A percentile compares a stretch with the other conserved stretches of the same genome.
Evolutionary conservation across 2,329 filamentous ascomycete species (phyloP).

Genomic region (Aspergillus pseudoterreus): DNA sequence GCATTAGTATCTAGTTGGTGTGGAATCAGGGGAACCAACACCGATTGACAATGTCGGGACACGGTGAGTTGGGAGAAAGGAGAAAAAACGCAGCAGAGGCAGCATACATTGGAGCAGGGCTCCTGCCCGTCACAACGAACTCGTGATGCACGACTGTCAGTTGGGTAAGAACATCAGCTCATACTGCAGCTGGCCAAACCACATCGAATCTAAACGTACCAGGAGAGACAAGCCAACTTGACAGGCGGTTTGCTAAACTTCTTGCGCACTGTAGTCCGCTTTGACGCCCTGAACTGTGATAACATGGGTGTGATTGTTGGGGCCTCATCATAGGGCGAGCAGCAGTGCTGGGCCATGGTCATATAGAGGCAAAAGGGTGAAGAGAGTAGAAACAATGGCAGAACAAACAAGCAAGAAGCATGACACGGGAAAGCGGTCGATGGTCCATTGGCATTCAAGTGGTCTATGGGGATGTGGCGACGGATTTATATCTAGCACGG

Average conservation of each 20-base stretch:
- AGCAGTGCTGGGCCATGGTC: neutral
- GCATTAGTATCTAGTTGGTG: neutral
- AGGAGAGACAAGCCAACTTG: slow-evolving; percentile 43
- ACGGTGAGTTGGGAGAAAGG: neutral
- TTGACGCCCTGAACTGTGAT: slow-evolving; percentile 20
- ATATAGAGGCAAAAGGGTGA: neutral
- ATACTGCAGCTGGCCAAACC: too few relatives aligned
- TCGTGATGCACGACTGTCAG: slow-evolving; percentile 37
- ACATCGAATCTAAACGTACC: slow-evolving; percentile 20
- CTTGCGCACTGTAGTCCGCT: slow-evolving; percentile 34
- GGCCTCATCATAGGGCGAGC: slow-evolving; percentile 7
- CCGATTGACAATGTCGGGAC: neutral
- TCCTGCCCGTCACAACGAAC: slow-evolving; percentile 44
- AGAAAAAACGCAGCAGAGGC: neutral
- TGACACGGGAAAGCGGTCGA: neutral
- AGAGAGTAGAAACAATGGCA: neutral
- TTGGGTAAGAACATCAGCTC: neutral
- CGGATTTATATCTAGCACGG: neutral
- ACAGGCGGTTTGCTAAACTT: slow-evolving; percentile 45
- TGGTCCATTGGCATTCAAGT: neutral
- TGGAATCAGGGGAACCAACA: neutral
- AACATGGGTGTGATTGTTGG: slow-evolving; percentile 13
- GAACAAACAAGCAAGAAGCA: neutral
- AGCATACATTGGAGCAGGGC: slow-evolving; percentile 39
- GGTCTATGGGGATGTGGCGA: neutral